These are phyloP conservation scores for Podospora sp. DNA, from an alignment of 495 filamentous ascomycete species.

Conservation along the genomic window DNA sequence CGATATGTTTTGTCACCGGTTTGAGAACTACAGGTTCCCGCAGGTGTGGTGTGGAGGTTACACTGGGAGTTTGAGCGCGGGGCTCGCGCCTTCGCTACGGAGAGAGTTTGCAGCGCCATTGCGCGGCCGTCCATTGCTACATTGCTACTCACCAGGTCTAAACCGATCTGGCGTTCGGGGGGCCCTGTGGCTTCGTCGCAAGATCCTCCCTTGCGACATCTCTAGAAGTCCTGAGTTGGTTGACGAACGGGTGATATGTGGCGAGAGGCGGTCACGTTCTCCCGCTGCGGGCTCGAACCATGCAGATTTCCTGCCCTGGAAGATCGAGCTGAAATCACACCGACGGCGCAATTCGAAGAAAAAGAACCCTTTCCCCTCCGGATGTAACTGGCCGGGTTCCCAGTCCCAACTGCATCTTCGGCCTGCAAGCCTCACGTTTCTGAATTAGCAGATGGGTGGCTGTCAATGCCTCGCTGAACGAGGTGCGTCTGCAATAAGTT, in stretches of 20 bases:
- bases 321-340: not conserved
- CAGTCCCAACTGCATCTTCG: conserved; percentile 11
- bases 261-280: not conserved
- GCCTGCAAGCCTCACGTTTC: conserved; percentile 19
- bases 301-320: not conserved
- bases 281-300: not conserved
- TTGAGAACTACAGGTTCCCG: not conserved
- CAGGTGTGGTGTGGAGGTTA: not conserved
- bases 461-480: conserved; percentile 17
- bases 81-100: not conserved
- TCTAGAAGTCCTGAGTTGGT: not conserved
- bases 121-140: not conserved
- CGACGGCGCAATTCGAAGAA: not conserved
- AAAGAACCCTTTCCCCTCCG: not conserved
- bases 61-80: not conserved
- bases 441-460: conserved; percentile 10
- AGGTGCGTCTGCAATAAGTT: not conserved
- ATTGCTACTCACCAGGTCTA: not conserved
- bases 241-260: not conserved
- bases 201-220: not conserved
- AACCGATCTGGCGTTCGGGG: not conserved
- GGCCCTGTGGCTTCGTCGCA: not conserved
- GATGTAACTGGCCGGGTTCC: not conserved
- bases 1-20: not conserved
- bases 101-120: not conserved